Evolutionary conservation across 2,329 filamentous ascomycete genomes (phyloP).

Genomic region (Colletotrichum truncatum): DNA sequence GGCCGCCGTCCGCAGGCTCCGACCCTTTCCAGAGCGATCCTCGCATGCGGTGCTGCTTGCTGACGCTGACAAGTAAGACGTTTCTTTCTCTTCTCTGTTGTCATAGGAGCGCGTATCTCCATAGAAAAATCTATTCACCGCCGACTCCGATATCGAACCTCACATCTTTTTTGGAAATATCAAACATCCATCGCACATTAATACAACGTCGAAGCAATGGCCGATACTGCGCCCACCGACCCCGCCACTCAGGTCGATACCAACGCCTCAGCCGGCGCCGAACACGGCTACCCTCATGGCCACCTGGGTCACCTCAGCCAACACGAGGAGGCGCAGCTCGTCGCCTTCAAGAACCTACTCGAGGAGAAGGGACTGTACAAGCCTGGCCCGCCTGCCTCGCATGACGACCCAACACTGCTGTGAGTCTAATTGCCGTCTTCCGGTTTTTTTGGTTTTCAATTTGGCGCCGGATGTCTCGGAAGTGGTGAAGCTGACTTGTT

Average conservation of each 20-base stretch:
- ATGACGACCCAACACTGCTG: conserved; percentile 80
- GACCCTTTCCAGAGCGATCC: conserved; percentile 2
- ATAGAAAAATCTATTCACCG: neutral
- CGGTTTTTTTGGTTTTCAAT: too few species aligned
- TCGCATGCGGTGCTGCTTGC: conserved; percentile 1
- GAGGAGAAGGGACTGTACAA: conserved; percentile 72
- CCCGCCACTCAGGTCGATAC: conserved; percentile 23
- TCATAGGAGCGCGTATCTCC: too few species aligned
- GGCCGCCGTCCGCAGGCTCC: conserved; percentile 2
- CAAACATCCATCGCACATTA: neutral
- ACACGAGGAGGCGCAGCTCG: conserved; percentile 73
- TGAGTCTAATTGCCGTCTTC: conserved; percentile 50
- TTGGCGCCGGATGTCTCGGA: neutral
- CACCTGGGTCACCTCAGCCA: conserved; percentile 81
- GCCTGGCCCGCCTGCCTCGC: conserved; percentile 65
- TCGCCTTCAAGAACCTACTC: conserved; percentile 76
- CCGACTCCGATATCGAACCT: neutral
- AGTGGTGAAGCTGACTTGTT: conserved; percentile 10
- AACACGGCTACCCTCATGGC: conserved; percentile 74
- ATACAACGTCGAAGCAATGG: neutral
- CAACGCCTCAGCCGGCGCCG: conserved; percentile 32
- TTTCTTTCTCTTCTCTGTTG: too few species aligned
- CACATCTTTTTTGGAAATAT: neutral
- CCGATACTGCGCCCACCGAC: conserved; percentile 14
- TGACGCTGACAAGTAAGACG: conserved; percentile 19